Base-by-base conservation (phyloP, 768 basidiomycete genomes). In the Amanita polypyramis region DNA sequence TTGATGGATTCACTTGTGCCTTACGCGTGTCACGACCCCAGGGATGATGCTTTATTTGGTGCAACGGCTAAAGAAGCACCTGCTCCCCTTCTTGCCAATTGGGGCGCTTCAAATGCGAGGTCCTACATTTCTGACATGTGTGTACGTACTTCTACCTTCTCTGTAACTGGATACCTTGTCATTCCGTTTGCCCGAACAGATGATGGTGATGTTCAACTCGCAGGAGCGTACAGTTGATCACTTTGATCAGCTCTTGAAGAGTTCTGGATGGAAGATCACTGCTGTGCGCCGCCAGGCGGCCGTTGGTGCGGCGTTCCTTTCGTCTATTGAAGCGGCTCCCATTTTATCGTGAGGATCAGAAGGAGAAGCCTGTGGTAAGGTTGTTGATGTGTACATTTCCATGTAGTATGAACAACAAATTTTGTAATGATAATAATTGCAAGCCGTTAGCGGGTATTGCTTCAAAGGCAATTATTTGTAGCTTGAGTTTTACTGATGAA, bases 141-240 rank as follows among this genome's bases (percentile, higher is more conserved):
- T 20, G 69, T 70, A 53, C 23, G 68, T 61, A 9, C 9, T 21
- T 12, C 15, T 32, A n/a, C n/a, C n/a, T n/a, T n/a, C n/a, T n/a
- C n/a, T n/a, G n/a, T n/a, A n/a, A n/a, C n/a, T n/a, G n/a, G n/a
- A n/a, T n/a, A n/a, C n/a, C n/a, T n/a, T n/a, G n/a, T n/a, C n/a
- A n/a, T n/a, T n/a, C n/a, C n/a, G n/a, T n/a, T n/a, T n/a, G n/a
- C n/a, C n/a, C n/a, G n/a, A 35, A 17, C 46, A 73, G 70, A 70
- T 73, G 70, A 59, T 70, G 43, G 47, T 65, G 1, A 39, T 63
- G 29, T 68, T 61, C 54, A 70, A 70, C 44, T 61, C 63, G 1
- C 64, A 66, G 41, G 70, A 72, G 46, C 61, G 71, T 9, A 71
- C 68, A 0, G 52, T 65, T 20, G 51, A 47, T 1, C 63, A 71